Base-by-base conservation (phyloP, 345 rosid species). In the Citrus glauca region DNA sequence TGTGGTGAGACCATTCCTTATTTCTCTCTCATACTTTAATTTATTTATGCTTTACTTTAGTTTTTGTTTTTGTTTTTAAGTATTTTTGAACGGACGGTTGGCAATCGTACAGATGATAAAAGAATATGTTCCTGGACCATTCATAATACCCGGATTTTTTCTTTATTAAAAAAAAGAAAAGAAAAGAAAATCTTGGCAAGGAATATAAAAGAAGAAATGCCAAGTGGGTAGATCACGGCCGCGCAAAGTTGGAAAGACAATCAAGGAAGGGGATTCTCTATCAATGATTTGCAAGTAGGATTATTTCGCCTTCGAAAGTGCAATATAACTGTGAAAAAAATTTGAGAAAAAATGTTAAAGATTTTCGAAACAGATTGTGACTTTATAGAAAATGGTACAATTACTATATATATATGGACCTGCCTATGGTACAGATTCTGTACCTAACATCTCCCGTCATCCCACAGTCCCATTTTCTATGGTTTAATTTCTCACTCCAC, bases 51-150 rank as follows among this genome's bases (percentile, higher is more conserved):
- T 59, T 25, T 2, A 2, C 17, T 50, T 70, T 50, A 16, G 22
- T 19, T 71, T 32, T 13, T 2, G 24, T 27, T 24, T 76, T 65
- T 55, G 24, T 78, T 72, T 67, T 61, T 6, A 16, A 67, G 56
- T 8, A 33, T 22, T 4, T 59, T 73, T 75, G 32, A 73, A 65
- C 59, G 53, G 77, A 65, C 48, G 77, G 65, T 64, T 28, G 79
- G 24, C 72, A 80, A 80, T 60, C 77, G 57, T 65, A 45, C 14
- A 27, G 77, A 72, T 69, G 61, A 67, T 77, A 61, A 57, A 33
- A 55, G 73, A 67, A 70, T 74, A 40, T 28, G 19, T 27, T 27
- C 62, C 9, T 27, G 78, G 76, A 73, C 84, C 88, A 69, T 73
- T 48, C 78, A 45, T 0, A 3, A 45, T 11, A 11, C 50, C 50